These are phyloP conservation scores for Trichomonas vaginalis DNA, from an alignment of 208 protist species.

Conservation along the genomic window DNA sequence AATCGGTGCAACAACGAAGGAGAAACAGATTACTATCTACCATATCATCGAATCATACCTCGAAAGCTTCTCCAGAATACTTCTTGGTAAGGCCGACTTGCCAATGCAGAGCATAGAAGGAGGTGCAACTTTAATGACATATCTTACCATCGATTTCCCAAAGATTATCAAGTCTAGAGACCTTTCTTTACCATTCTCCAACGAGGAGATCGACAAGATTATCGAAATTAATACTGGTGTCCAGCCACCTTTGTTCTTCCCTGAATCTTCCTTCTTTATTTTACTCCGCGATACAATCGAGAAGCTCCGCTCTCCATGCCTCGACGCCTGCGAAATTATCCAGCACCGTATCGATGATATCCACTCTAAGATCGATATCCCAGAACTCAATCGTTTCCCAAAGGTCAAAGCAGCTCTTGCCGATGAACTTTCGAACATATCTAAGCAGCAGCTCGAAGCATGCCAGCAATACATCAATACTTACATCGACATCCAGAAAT, in stretches of 20 bases:
- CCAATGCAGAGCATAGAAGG: neutral
- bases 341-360: neutral
- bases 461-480: neutral
- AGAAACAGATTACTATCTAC: neutral
- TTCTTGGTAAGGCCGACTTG: neutral
- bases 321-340: neutral
- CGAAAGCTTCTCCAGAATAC: neutral
- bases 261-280: neutral
- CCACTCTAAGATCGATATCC: neutral
- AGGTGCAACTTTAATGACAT: neutral
- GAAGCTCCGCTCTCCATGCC: neutral
- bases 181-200: neutral
- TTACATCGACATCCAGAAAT: neutral
- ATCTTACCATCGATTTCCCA: neutral
- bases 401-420: neutral
- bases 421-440: neutral
- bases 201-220: neutral
- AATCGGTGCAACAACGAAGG: neutral
- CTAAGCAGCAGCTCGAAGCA: neutral
- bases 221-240: neutral
- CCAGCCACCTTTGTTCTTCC: neutral
- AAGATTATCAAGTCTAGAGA: neutral
- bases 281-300: neutral
- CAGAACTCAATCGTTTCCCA: neutral
- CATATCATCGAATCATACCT: neutral